Conservation (phyloP, 805 yeast species). For the Candida fluviatilis region DNA sequence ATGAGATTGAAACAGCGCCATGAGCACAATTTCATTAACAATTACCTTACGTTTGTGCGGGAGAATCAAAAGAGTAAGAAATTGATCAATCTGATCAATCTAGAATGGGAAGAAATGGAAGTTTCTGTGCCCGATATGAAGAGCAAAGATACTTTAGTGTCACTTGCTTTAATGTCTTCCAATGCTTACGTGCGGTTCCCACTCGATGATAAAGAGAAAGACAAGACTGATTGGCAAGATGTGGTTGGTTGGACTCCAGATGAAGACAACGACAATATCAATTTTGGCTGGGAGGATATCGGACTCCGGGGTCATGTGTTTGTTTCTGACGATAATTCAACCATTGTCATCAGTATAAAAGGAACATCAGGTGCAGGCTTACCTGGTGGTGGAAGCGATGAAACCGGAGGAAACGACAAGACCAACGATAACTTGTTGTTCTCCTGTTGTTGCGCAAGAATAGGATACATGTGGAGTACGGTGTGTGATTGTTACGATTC, state of each 20-base stretch:
- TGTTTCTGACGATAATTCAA: constrained; percentile 49
- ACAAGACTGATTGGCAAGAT: constrained; percentile 81
- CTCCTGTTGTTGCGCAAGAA: constrained; percentile 94
- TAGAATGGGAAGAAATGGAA: constrained; percentile 63
- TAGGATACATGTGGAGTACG: constrained; percentile 86
- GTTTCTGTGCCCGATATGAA: constrained; percentile 67
- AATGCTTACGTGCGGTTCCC: constrained; percentile 87
- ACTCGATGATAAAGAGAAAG: constrained; percentile 40
- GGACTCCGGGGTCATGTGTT: constrained; percentile 93
- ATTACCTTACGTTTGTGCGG: constrained; percentile 57
- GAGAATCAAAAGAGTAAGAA: constrained; percentile 35
- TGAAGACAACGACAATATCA: constrained; percentile 46
- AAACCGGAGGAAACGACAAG: constrained; percentile 78
- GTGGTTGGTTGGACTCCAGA: constrained; percentile 56
- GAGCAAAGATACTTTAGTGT: constrained; percentile 68
- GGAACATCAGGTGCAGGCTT: constrained; percentile 85
- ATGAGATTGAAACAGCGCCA: constrained; percentile 33
- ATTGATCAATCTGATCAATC: constrained; percentile 30
- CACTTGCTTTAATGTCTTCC: constrained; percentile 81
- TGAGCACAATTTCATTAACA: constrained; percentile 60
- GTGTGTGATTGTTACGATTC: constrained; percentile 90
- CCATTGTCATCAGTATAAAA: constrained; percentile 76
- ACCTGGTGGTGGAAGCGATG: constrained; percentile 48
- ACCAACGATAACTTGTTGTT: constrained; percentile 83
- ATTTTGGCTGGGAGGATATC: constrained; percentile 82